These are phyloP conservation scores for Pyrenochaeta sp. DNA, from an alignment of 2,329 filamentous ascomycete species.

Conservation along the genomic window DNA sequence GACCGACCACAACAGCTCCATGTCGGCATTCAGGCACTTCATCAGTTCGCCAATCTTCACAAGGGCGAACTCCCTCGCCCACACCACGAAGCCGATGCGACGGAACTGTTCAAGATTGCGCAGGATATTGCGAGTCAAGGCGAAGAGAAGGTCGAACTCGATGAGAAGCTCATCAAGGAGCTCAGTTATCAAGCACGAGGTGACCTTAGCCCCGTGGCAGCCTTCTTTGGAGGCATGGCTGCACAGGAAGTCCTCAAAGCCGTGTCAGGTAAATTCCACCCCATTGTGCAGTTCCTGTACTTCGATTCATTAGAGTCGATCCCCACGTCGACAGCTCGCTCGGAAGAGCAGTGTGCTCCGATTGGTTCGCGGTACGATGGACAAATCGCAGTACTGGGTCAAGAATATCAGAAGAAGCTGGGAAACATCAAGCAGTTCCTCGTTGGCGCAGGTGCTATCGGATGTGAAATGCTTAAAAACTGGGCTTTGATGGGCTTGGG, in stretches of 20 bases:
- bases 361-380: conserved; percentile 89
- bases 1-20: conserved; percentile 93
- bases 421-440: conserved; percentile 91
- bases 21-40: conserved; percentile 89
- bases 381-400: conserved; percentile 95
- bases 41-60: conserved; percentile 80
- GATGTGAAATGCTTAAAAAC: conserved; percentile 99
- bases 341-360: conserved; percentile 88
- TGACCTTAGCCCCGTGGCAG: conserved; percentile 90
- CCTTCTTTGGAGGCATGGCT: conserved; percentile 91
- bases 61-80: conserved; percentile 77
- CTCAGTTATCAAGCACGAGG: conserved; percentile 93
- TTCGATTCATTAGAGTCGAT: conserved; percentile 98
- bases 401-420: conserved; percentile 92
- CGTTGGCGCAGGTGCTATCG: conserved; percentile 95
- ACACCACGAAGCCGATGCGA: conserved; percentile 84
- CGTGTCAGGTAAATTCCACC: conserved; percentile 96
- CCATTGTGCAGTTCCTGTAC: conserved; percentile 96
- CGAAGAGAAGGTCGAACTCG: conserved; percentile 80
- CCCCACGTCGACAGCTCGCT: conserved; percentile 76
- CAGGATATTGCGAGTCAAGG: conserved; percentile 72
- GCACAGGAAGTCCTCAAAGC: conserved; percentile 97
- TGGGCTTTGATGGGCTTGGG: conserved; percentile 99
- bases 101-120: conserved; percentile 77
- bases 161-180: conserved; percentile 92